phyloP scores from a whole-genome alignment of 768 basidiomycete genomes.

The Gymnopilus dilepis region DNA sequence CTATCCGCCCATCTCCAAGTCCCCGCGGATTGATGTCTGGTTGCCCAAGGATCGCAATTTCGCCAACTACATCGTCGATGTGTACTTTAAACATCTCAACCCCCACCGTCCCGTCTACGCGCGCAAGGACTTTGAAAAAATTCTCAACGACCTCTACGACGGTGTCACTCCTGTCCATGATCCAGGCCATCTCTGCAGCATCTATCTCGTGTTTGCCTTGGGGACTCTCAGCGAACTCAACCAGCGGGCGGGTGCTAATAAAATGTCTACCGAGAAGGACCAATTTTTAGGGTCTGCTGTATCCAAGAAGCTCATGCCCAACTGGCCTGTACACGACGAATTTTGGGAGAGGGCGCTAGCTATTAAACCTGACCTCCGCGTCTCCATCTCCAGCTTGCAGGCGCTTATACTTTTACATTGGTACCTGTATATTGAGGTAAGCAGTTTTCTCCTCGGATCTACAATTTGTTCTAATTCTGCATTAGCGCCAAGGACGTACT shows the following conservation, averaged over 20 bases:
- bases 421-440: constrained; percentile 89
- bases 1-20: constrained; percentile 32
- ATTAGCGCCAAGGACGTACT: constrained; percentile 85
- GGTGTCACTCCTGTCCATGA: constrained; percentile 56
- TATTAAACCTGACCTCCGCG: constrained; percentile 82
- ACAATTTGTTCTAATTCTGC: constrained; percentile 11
- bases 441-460: constrained; percentile 25
- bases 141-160: constrained; percentile 70
- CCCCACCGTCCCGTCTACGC: constrained; percentile 79
- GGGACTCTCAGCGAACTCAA: constrained; percentile 86
- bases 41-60: constrained; percentile 79
- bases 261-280: constrained; percentile 40
- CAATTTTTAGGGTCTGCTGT: constrained; percentile 43
- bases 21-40: constrained; percentile 58
- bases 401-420: constrained; percentile 85
- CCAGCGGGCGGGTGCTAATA: constrained; percentile 64
- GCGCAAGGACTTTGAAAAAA: constrained; percentile 69
- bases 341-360: constrained; percentile 82
- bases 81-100: constrained; percentile 81
- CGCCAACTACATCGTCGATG: constrained; percentile 63
- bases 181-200: constrained; percentile 78
- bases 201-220: constrained; percentile 79
- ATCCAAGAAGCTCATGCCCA: constrained; percentile 65
- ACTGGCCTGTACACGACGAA: constrained; percentile 84
- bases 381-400: constrained; percentile 83